Conservation (phyloP, 371 early-diverging fungal species). For the Rhizopus arrhizus region DNA sequence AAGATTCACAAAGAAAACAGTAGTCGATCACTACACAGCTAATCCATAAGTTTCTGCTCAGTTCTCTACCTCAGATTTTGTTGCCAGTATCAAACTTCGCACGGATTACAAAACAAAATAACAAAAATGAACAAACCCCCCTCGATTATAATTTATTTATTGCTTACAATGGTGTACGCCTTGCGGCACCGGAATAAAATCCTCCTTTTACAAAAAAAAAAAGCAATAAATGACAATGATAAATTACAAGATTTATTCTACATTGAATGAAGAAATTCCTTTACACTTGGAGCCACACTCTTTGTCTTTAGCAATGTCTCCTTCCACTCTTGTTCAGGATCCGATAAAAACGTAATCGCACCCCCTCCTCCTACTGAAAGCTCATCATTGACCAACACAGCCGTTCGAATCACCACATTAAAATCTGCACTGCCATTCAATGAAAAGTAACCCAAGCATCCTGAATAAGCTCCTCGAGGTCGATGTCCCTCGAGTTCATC, state of each 20-base stretch:
- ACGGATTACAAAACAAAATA: too few species aligned
- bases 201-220: too few species aligned
- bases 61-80: too few species aligned
- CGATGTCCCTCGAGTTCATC: slow-evolving; percentile 70
- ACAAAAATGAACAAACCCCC: too few species aligned
- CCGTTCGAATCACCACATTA: slow-evolving; percentile 86
- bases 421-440: slow-evolving; percentile 66
- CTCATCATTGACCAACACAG: slow-evolving; percentile 40
- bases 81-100: too few species aligned
- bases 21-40: too few species aligned
- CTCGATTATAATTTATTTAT: too few species aligned
- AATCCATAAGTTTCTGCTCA: too few species aligned
- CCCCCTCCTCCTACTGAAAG: slow-evolving; percentile 91
- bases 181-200: too few species aligned
- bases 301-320: slow-evolving; percentile 73
- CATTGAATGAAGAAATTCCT: neutral
- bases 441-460: slow-evolving; percentile 89
- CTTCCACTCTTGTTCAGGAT: slow-evolving; percentile 84
- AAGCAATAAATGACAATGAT: too few species aligned
- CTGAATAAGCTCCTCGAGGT: slow-evolving; percentile 90
- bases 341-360: slow-evolving; percentile 85
- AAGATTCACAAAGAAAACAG: too few species aligned
- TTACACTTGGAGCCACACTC: slow-evolving; percentile 68
- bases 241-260: neutral
- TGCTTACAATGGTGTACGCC: too few species aligned